Evolutionary conservation across 805 yeast species (phyloP), one percentile per base, ranked within the genome.

Genomic region (Myxozyma kluyveri): DNA sequence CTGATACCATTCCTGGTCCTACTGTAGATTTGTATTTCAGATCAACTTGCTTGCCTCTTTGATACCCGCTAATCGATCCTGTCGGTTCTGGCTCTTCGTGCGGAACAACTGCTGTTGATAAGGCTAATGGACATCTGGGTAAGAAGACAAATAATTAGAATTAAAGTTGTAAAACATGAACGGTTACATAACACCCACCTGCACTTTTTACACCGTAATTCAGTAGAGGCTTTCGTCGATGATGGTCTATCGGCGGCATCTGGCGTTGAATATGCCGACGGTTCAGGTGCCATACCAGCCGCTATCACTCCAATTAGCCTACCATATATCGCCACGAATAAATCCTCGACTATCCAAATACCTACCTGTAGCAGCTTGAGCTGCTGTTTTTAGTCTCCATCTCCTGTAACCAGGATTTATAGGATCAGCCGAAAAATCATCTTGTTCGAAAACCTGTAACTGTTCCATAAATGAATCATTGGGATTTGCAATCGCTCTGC

Each of bases 191-290:
- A 31, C 24, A 21, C 14, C 29, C 79, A 77, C 59, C 97, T 78
- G 71, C 99, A 91, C 65, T 81, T 80, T 60, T 84, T 87, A 71
- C 99, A 91, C 52, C 96, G 74, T 36, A 88, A 57, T 58, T 58
- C 47, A 45, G 18, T 44, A 26, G 50, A 22, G 33, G 46, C 38
- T 24, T 23, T 19, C 10, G 43, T 53, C 9, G 52, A 41, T n/a
- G 47, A 50, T 19, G 47, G 41, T 24, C 40, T 48, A 64, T 63
- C 74, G 12, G 9, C 33, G 33, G 12, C 33, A 9, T 29, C 33
- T 14, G 33, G 12, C 77, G 73, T 54, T 71, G 76, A 54, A 75
- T 78, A 60, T 79, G 78, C 29, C 50, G 44, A 12, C 50, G 50
- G 27, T 19, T 27, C 41, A 1, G 67, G 66, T 3, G 65, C 61